Base-by-base conservation (phyloP, 495 filamentous ascomycete genomes). In the Annulohypoxylon moriforme region DNA sequence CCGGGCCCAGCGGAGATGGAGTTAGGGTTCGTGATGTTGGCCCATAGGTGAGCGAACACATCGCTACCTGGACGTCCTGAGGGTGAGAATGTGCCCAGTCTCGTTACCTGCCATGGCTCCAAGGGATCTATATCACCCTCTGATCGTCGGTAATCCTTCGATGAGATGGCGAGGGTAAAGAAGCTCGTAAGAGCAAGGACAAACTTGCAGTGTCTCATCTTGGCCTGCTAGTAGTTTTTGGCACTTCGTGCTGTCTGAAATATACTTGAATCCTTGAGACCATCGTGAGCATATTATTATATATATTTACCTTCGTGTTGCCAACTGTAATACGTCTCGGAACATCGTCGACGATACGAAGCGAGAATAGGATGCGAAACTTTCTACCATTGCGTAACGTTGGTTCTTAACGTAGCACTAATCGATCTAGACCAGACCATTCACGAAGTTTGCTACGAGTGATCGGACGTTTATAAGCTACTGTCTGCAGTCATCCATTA, bases 51-150 rank as follows among this genome's bases (percentile, higher is more conserved):
- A 11, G 61, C 60, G 24, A 14, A 0, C 10, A 7, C 6, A 36
- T 14, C 50, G 10, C 22, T 63, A 2, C 55, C 60, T 0, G 71
- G 66, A 42, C 71, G 71, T 5, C 66, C 71, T 9, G 71, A 66
- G 10, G 71, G 71, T 11, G 65, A 61, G 20, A 36, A 62, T 4
- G 66, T 66, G 13, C 11, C 33, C 2, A 73, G 24, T 16, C 10
- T 42, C 14, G 61, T 66, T n/a, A 69, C 65, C 47, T 69, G 20
- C 66, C 71, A 73, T 40, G 64, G 46, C 36, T 65, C 25, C 20
- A 60, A 8, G 11, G 49, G 46, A 57, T 52, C 38, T 0, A 8
- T n/a, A n/a, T 67, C 14, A 29, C 0, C 14, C 0, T 31, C 7
- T 10, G 34, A 36, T 38, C 22, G 50, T 44, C 13, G 59, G 22